Conservation (phyloP, 805 yeast genomes). For the Maudiozyma turicensis region DNA sequence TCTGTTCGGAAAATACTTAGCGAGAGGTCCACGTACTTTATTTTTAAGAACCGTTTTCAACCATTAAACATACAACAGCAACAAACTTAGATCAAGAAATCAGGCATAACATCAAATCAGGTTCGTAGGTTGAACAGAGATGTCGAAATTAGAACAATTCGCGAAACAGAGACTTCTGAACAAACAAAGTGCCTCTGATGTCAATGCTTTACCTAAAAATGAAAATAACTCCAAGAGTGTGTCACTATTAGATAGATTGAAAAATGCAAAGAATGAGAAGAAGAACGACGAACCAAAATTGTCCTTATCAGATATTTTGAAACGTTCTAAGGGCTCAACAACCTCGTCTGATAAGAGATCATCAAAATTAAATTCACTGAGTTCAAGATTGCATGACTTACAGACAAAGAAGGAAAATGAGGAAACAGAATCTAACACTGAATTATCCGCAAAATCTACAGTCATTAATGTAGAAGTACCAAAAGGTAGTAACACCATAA, state of each 20-base stretch:
- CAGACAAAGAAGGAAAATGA: background rate
- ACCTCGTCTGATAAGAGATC: too few relatives aligned
- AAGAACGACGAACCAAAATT: background rate
- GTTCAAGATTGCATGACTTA: background rate
- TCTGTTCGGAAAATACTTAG: background rate
- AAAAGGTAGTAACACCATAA: background rate
- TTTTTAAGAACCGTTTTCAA: too few relatives aligned
- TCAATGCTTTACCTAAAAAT: too few relatives aligned
- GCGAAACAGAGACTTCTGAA: constrained; percentile 32
- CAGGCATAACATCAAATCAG: background rate
- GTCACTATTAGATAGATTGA: constrained; percentile 1
- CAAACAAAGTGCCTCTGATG: too few relatives aligned
- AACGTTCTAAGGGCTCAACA: background rate
- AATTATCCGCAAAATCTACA: background rate
- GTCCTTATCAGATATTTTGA: constrained; percentile 2
- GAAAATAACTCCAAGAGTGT: background rate
- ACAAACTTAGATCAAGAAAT: background rate
- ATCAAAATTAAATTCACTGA: background rate
- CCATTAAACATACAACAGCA: background rate
- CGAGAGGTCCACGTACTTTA: too few relatives aligned
- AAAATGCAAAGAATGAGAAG: background rate
- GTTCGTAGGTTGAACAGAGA: background rate
- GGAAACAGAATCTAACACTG: background rate
- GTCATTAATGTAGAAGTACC: background rate
- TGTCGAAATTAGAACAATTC: constrained; percentile 39